Evolutionary conservation across 1,284 basidiomycete species (phyloP).

Genomic region (Malassezia slooffiae): DNA sequence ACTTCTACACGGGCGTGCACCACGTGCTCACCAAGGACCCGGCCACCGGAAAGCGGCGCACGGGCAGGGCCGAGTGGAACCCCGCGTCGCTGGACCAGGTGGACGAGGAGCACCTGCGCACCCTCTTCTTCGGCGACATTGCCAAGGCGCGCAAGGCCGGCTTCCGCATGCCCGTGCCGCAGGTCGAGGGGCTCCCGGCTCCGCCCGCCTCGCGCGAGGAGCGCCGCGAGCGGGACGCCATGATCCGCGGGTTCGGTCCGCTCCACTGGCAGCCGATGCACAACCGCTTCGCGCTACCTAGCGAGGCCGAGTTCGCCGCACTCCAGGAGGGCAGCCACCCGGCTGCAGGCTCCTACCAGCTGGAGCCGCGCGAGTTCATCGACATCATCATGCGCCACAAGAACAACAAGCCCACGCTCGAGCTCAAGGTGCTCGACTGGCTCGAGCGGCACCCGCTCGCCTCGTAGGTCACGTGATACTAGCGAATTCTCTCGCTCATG

Average conservation of each 20-base stretch:
- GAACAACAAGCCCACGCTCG: constrained; percentile 23
- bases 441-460: constrained; percentile 8
- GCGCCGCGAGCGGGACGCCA: constrained; percentile 20
- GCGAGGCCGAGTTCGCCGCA: constrained; percentile 38
- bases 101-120: constrained; percentile 19
- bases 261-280: constrained; percentile 31
- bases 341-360: constrained; percentile 24
- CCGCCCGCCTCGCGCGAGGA: constrained; percentile 13
- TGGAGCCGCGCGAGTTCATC: constrained; percentile 22
- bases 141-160: constrained; percentile 25
- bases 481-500: neutral
- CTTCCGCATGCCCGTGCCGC: constrained; percentile 22
- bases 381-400: constrained; percentile 23
- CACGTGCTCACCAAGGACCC: constrained; percentile 38
- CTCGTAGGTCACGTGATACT: neutral
- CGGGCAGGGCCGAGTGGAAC: constrained; percentile 30
- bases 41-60: constrained; percentile 31
- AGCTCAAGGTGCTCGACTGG: constrained; percentile 31
- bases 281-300: constrained; percentile 38
- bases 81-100: constrained; percentile 30
- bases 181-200: constrained; percentile 16
- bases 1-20: constrained; percentile 46
- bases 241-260: constrained; percentile 29
- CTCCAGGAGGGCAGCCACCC: constrained; percentile 36
- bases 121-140: constrained; percentile 30